Base-by-base conservation (phyloP, 805 yeast species). In the Blastobotrys chiropterorum region DNA sequence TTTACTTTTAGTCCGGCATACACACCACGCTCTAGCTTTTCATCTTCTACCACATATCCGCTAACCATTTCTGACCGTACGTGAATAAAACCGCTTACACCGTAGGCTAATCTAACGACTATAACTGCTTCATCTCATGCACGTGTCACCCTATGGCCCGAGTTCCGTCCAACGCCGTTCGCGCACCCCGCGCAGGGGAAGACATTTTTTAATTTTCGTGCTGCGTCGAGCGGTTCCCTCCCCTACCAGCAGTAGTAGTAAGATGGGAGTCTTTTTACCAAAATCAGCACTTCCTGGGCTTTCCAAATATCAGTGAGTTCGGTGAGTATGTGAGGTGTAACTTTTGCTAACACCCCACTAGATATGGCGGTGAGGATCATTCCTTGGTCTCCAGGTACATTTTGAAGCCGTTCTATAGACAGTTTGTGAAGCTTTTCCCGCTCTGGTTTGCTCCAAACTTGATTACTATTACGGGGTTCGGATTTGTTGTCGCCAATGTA, bases 391-490 rank as follows among this genome's bases (percentile, higher is more conserved):
- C 97, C 11, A 83, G 82, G 64, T 81, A 81, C 60, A 68, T 90
- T 13, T 73, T 90, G 60, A 89, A 87, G 63, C 87, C 85, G 49
- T 90, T 89, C 73, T 92, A 97, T 94, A 68, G 73, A 49, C 68
- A 74, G 55, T 84, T 89, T 64, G 90, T 85, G 34, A 66, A 72
- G 45, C 71, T 88, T 38, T 88, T 90, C 71, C 98, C 98, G 1
- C 52, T 76, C 55, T 83, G 83, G 78, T 81, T 92, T 85, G 97
- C 97, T 61, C 60, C 96, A 87, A 44, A 89, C 84, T 65, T 80
- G 64, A 85, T 90, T 50, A 92, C 98, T 0, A 70, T 92, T 26
- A 70, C 79, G 11, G 98, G 98, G 0, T 76, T 92, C 55, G 61
- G 75, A 21, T 92, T 90, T 65, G 80, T 90, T 43, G 60, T 86